These are phyloP conservation scores for Lentinula sp. DNA, from an alignment of 768 basidiomycete species.

Conservation along the genomic window DNA sequence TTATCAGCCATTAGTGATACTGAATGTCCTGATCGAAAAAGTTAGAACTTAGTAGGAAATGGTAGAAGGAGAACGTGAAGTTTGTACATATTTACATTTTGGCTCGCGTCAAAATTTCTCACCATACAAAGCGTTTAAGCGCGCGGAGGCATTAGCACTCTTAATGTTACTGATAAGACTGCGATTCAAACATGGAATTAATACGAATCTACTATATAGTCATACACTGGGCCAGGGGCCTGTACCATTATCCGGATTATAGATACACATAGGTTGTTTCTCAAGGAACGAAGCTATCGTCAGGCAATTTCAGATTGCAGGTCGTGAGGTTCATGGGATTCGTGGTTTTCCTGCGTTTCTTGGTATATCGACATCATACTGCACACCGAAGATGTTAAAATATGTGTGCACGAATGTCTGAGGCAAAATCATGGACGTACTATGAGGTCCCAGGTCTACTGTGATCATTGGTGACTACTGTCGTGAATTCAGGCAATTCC, in stretches of 20 bases:
- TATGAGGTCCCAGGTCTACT: background rate
- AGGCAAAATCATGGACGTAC: background rate
- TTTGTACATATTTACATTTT: background rate
- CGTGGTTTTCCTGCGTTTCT: background rate
- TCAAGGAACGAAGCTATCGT: background rate
- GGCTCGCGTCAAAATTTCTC: background rate
- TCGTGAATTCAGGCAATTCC: conserved; percentile 9
- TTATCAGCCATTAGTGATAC: background rate
- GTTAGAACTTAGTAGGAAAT: background rate
- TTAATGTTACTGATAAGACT: background rate
- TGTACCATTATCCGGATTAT: too few relatives aligned
- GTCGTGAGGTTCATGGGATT: background rate
- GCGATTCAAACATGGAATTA: background rate
- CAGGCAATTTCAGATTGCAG: background rate
- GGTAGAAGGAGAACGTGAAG: background rate
- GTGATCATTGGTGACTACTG: conserved; percentile 4
- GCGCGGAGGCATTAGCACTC: too few relatives aligned
- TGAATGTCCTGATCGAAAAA: background rate
- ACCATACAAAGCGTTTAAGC: background rate
- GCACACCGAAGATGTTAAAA: background rate
- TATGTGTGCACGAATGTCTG: background rate
- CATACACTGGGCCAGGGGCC: background rate
- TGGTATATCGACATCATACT: background rate
- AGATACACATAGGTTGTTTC: too few relatives aligned
- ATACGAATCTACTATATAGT: background rate